phyloP scores from a whole-genome alignment of 495 filamentous ascomycete species.

The Penicillium fimorum region DNA sequence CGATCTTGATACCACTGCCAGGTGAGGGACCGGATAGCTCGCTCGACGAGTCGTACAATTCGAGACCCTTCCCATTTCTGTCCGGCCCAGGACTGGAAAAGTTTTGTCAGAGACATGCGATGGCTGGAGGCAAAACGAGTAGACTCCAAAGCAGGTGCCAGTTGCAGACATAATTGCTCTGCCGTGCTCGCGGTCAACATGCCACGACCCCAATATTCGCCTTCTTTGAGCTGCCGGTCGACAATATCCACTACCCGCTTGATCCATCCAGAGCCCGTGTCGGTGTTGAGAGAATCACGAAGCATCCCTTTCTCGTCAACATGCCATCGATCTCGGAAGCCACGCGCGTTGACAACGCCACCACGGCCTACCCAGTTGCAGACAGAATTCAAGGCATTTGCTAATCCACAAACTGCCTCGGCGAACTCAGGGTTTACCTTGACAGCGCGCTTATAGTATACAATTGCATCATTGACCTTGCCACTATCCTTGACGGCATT shows the following conservation, averaged over 20 bases:
- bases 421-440: constrained; percentile 91
- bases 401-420: constrained; percentile 93
- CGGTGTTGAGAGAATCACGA: constrained; percentile 63
- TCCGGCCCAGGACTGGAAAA: constrained; percentile 69
- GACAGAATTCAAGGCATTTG: constrained; percentile 94
- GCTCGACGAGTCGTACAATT: constrained; percentile 81
- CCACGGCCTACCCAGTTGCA: constrained; percentile 94
- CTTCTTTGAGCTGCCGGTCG: constrained; percentile 83
- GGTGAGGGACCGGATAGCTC: constrained; percentile 69
- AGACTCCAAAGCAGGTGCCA: constrained; percentile 36
- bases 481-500: constrained; percentile 99
- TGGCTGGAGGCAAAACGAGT: constrained; percentile 32
- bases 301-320: constrained; percentile 86
- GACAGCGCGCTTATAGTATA: constrained; percentile 89
- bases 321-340: constrained; percentile 87
- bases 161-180: constrained; percentile 50
- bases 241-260: constrained; percentile 95
- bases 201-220: constrained; percentile 82
- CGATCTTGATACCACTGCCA: constrained; percentile 90
- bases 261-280: constrained; percentile 76
- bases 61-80: constrained; percentile 85
- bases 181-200: constrained; percentile 57
- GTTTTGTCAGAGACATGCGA: constrained; percentile 36
- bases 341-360: constrained; percentile 69
- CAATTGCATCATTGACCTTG: constrained; percentile 84